Percentiles rank a stretch among this genome's conserved stretches.
Conservation (phyloP, 192 early-diverging fungal genomes). For the Coemansia sp. region DNA sequence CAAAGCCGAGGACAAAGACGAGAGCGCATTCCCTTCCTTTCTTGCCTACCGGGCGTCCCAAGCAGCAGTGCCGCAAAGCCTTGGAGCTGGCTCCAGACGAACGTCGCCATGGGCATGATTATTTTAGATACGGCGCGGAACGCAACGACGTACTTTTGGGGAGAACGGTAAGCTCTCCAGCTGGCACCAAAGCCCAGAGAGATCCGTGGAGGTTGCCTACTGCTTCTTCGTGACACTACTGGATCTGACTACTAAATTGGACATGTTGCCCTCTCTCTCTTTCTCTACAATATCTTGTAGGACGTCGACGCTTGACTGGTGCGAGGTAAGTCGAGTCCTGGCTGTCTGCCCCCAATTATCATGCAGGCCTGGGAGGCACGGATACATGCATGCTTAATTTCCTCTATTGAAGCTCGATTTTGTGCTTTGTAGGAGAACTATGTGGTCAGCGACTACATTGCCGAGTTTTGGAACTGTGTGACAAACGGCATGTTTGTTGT, state of each 20-base stretch:
- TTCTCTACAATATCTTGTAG: constrained; percentile 17
- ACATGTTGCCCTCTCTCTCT: too few species aligned
- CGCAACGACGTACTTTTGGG: constrained; percentile 48
- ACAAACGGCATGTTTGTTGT: constrained; percentile 72
- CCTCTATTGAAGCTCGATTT: too few species aligned
- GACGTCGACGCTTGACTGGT: constrained; percentile 57
- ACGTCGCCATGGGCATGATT: constrained; percentile 49
- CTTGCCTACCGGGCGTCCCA: background rate
- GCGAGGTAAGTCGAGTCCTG: constrained; percentile 37
- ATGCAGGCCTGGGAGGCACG: too few species aligned
- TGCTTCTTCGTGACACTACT: background rate
- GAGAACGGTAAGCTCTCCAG: constrained; percentile 41
- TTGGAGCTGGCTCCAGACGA: background rate
- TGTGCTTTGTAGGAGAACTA: constrained; percentile 71
- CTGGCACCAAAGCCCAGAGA: too few species aligned
- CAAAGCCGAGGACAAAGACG: too few species aligned
- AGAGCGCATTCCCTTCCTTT: too few species aligned
- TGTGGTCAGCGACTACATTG: constrained; percentile 67
- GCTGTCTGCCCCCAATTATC: too few species aligned
- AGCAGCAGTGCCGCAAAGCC: background rate
- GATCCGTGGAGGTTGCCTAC: too few species aligned
- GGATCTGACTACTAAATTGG: constrained; percentile 2
- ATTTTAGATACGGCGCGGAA: constrained; percentile 35
- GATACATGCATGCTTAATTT: too few species aligned
- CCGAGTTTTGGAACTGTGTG: constrained; percentile 79